phyloP scores from a whole-genome alignment of 768 basidiomycete species.

The Wakefieldia striispora region DNA sequence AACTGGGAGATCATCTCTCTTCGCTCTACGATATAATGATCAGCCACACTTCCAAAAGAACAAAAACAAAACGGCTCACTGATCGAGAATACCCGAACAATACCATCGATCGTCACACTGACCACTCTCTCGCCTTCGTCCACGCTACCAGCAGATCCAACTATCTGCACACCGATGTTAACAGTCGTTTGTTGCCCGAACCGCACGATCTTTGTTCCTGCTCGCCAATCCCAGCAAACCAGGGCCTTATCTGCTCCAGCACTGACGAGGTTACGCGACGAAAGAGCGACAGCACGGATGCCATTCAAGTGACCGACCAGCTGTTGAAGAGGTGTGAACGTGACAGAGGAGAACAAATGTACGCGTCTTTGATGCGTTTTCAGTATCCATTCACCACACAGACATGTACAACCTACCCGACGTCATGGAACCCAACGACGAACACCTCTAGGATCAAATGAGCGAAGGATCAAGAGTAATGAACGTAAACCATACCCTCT shows the following conservation, averaged over 20 bases:
- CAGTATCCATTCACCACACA: conserved; percentile 1
- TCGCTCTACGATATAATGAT: conserved; percentile 37
- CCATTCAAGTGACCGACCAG: conserved; percentile 85
- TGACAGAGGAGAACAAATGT: conserved; percentile 83
- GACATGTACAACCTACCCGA: conserved; percentile 57
- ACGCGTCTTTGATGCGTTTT: conserved; percentile 55
- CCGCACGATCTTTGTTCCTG: conserved; percentile 83
- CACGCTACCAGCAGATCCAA: conserved; percentile 43
- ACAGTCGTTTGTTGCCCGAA: conserved; percentile 94
- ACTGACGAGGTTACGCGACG: conserved; percentile 81
- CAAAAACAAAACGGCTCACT: conserved; percentile 46
- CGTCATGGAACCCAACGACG: conserved; percentile 90
- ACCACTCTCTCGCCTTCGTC: conserved; percentile 79
- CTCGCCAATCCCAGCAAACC: conserved; percentile 90
- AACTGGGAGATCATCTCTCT: conserved; percentile 93
- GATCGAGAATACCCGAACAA: conserved; percentile 89
- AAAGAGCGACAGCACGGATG: conserved; percentile 85
- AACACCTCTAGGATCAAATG: conserved; percentile 64
- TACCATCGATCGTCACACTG: conserved; percentile 90
- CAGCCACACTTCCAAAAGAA: not conserved
- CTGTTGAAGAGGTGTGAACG: conserved; percentile 81
- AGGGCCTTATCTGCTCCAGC: conserved; percentile 71
- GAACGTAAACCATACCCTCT: conserved; percentile 51
- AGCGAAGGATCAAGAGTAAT: not conserved
- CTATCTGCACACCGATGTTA: conserved; percentile 86